Conservation (phyloP, 768 basidiomycete species). For the Suillus occidentalis region DNA sequence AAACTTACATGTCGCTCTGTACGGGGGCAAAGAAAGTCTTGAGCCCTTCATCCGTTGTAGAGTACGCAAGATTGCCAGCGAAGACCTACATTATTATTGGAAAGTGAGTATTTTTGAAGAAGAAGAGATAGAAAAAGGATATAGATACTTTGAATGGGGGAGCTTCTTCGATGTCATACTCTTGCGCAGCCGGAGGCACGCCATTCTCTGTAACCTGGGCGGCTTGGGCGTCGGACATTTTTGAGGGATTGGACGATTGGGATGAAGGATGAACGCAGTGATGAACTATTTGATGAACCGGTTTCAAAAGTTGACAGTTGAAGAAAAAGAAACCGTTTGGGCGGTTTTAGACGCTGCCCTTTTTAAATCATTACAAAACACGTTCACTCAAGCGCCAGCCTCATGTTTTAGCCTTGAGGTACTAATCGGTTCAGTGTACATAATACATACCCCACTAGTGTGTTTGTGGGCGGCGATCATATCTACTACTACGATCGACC, state of each 20-base stretch:
- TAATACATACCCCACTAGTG: neutral
- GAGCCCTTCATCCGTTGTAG: slow-evolving; percentile 92
- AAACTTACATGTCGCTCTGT: slow-evolving; percentile 81
- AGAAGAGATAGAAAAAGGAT: slow-evolving; percentile 14
- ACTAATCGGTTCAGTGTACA: neutral
- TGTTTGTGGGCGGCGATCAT: neutral
- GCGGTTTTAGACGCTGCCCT: slow-evolving; percentile 17
- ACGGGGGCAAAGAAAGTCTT: slow-evolving; percentile 91
- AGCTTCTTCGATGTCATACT: slow-evolving; percentile 62
- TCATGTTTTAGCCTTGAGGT: neutral
- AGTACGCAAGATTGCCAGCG: slow-evolving; percentile 93
- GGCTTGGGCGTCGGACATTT: slow-evolving; percentile 91
- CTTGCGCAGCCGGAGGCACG: slow-evolving; percentile 79
- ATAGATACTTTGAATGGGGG: slow-evolving; percentile 73
- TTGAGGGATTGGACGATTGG: slow-evolving; percentile 57
- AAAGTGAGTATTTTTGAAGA: slow-evolving; percentile 20
- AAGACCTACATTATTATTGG: slow-evolving; percentile 50
- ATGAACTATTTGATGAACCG: slow-evolving; percentile 76
- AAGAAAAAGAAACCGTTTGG: slow-evolving; percentile 45
- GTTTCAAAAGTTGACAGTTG: slow-evolving; percentile 80
- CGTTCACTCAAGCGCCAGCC: neutral
- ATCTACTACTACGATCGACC: neutral
- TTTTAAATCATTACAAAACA: slow-evolving; percentile 1
- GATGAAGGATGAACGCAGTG: slow-evolving; percentile 48
- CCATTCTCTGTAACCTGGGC: slow-evolving; percentile 81